Conservation (phyloP, 352 stramenopile species). For the Pythium aphanidermatum region DNA sequence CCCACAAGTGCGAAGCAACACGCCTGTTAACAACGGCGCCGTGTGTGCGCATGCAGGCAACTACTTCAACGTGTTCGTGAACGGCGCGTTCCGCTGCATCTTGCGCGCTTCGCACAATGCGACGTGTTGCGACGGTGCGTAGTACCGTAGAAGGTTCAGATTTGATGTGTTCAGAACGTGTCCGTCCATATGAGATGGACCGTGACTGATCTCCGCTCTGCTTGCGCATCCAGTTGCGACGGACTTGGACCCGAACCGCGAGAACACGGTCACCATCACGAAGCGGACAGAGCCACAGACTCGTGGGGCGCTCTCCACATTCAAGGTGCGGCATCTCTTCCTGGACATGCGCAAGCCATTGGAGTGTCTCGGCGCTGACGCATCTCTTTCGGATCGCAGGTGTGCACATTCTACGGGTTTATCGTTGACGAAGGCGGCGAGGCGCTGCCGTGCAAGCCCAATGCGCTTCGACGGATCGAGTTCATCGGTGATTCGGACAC, state of each 20-base stretch:
- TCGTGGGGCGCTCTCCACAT: conserved; percentile 77
- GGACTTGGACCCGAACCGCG: conserved; percentile 36
- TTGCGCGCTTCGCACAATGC: conserved; percentile 68
- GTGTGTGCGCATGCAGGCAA: conserved; percentile 48
- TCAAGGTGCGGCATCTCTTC: conserved; percentile 42
- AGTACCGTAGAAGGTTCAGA: not conserved
- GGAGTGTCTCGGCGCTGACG: not conserved
- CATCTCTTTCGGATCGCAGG: conserved; percentile 20
- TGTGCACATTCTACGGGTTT: conserved; percentile 87
- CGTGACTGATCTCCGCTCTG: conserved; percentile 1
- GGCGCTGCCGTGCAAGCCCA: conserved; percentile 39
- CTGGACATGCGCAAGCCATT: not conserved
- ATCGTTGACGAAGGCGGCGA: conserved; percentile 67
- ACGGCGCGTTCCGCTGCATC: conserved; percentile 64
- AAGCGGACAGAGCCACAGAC: conserved; percentile 86
- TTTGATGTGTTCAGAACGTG: conserved; percentile 14
- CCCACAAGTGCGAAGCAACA: no score
- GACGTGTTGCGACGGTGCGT: conserved; percentile 73
- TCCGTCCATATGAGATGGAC: conserved; percentile 3
- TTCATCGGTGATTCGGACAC: conserved; percentile 85
- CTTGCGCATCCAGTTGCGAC: conserved; percentile 38
- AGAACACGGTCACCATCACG: conserved; percentile 64
- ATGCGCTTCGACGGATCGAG: conserved; percentile 56
- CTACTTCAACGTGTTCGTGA: conserved; percentile 87
- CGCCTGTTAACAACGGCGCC: no score